phyloP scores from a whole-genome alignment of 208 protist genomes.

The Histomonas meleagridis region DNA sequence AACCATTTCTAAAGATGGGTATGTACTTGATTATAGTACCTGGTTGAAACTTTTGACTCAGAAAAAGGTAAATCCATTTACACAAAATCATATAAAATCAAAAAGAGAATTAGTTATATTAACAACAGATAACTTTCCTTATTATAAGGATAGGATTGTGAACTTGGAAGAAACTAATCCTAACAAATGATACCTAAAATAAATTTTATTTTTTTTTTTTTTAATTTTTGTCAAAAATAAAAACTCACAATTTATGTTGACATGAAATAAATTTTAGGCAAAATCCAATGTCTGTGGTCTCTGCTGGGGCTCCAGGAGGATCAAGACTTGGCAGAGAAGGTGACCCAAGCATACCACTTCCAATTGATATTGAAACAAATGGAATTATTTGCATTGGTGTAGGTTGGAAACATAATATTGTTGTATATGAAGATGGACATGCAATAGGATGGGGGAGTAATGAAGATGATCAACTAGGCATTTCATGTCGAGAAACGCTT shows the following conservation, averaged over 20 bases:
- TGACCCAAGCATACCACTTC: background rate
- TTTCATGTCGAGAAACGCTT: background rate
- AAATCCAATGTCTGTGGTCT: background rate
- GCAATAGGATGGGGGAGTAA: background rate
- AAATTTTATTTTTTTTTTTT: too few relatives aligned
- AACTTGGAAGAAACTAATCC: background rate
- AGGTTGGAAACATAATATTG: conserved; percentile 6
- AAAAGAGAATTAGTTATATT: background rate
- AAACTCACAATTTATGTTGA: too few relatives aligned
- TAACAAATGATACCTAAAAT: too few relatives aligned
- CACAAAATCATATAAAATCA: background rate
- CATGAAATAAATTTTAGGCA: too few relatives aligned
- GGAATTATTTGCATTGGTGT: background rate
- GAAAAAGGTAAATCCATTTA: conserved; percentile 26
- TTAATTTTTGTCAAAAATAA: too few relatives aligned
- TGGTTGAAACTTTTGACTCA: conserved; percentile 10
- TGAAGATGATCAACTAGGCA: conserved; percentile 11
- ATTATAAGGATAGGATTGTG: conserved; percentile 25
- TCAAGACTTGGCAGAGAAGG: background rate
- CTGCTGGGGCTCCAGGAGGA: background rate
- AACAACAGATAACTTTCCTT: background rate
- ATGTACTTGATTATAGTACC: background rate
- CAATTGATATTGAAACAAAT: background rate
- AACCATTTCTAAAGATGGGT: background rate
- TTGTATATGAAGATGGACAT: background rate